Evolutionary conservation across 768 basidiomycete species (phyloP).

Genomic region (Tulasnella sp.): DNA sequence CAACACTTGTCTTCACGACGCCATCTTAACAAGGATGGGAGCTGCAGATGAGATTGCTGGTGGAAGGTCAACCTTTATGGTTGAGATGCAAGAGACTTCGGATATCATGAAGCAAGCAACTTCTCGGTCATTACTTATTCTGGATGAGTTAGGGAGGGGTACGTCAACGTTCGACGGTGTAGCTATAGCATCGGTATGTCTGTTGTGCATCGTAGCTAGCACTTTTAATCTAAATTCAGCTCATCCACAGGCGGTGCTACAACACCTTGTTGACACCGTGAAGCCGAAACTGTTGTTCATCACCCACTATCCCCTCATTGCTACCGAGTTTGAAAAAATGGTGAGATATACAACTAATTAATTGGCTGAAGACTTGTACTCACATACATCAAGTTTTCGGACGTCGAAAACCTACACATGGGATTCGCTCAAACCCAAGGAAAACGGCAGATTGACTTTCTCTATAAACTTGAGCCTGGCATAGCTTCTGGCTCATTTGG

Average conservation of each 20-base stretch:
- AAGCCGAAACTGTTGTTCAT: constrained; percentile 78
- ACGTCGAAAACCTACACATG: constrained; percentile 75
- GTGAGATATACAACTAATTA: neutral
- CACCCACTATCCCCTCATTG: constrained; percentile 84
- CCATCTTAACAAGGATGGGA: constrained; percentile 81
- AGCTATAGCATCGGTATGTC: constrained; percentile 9
- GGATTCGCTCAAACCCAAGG: constrained; percentile 35
- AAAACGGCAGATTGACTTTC: constrained; percentile 67
- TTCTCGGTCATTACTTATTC: constrained; percentile 63
- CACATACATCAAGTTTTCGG: constrained; percentile 32
- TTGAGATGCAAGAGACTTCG: constrained; percentile 87
- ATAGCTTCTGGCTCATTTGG: constrained; percentile 75
- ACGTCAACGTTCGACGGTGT: constrained; percentile 84
- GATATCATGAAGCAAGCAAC: constrained; percentile 75
- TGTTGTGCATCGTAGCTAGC: neutral
- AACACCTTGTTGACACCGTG: constrained; percentile 46
- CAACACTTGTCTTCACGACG: constrained; percentile 67
- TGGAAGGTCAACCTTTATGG: constrained; percentile 92
- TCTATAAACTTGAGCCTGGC: constrained; percentile 63
- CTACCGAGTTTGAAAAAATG: constrained; percentile 36
- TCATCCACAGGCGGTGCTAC: constrained; percentile 53
- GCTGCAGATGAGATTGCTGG: constrained; percentile 80
- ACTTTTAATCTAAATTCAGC: neutral
- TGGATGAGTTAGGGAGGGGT: constrained; percentile 76
- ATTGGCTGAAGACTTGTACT: neutral